Evolutionary conservation across 2,329 filamentous ascomycete species (phyloP).

Genomic region (Huntiella decipiens): DNA sequence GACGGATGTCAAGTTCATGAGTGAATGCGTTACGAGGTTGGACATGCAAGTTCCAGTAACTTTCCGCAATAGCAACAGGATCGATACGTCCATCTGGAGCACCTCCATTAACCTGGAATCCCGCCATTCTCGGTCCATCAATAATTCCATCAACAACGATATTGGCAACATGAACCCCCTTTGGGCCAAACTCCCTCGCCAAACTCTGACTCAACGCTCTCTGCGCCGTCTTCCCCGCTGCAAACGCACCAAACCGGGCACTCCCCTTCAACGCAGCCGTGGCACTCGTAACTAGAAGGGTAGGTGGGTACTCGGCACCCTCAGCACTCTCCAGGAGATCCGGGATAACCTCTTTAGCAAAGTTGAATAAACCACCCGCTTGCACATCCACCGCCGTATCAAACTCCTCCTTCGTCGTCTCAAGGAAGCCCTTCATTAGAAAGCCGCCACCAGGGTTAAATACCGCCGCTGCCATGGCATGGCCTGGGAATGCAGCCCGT

Average conservation of each 20-base stretch:
- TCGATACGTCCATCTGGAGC: conserved; percentile 45
- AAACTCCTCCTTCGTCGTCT: conserved; percentile 31
- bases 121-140: conserved; percentile 54
- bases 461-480: conserved; percentile 42
- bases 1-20: conserved; percentile 63
- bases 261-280: conserved; percentile 62
- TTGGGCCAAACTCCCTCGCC: conserved; percentile 65
- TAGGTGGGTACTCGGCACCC: conserved; percentile 45
- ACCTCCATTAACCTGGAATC: conserved; percentile 24
- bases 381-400: conserved; percentile 22
- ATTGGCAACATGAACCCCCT: conserved; percentile 69
- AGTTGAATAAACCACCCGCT: conserved; percentile 47
- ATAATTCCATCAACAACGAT: conserved; percentile 73
- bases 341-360: conserved; percentile 54
- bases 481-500: conserved; percentile 34
- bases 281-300: conserved; percentile 70
- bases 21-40: conserved; percentile 66
- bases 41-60: conserved; percentile 68
- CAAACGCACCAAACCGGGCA: conserved; percentile 50
- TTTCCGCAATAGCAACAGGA: conserved; percentile 65
- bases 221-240: conserved; percentile 62
- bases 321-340: conserved; percentile 37
- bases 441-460: conserved; percentile 46
- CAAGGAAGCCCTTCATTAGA: conserved; percentile 37
- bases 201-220: conserved; percentile 56